Evolutionary conservation across 1,284 basidiomycete species (phyloP).

Genomic region (Puccinia coronata): DNA sequence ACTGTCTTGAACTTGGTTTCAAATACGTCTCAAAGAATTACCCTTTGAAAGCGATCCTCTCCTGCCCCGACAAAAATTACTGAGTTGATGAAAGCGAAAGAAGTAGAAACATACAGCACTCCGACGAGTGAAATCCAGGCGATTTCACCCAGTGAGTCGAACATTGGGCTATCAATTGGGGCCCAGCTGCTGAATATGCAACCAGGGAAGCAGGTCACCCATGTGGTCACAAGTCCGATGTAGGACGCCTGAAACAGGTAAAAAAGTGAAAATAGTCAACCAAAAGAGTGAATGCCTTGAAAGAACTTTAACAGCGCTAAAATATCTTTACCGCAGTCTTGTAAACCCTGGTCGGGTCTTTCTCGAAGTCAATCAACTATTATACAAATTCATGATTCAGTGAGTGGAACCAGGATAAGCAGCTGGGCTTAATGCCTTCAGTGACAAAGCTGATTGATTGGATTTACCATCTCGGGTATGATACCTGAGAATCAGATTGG

Average conservation of each 20-base stretch:
- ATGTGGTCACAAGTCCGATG: constrained; percentile 39
- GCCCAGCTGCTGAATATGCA: constrained; percentile 39
- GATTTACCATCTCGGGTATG: constrained; percentile 47
- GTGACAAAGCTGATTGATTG: not conserved
- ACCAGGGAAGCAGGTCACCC: constrained; percentile 47
- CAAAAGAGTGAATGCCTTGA: not conserved
- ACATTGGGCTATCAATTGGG: constrained; percentile 36
- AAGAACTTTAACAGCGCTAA: not conserved
- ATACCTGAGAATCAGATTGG: constrained; percentile 5
- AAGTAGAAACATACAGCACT: constrained; percentile 35
- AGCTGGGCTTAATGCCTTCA: not conserved
- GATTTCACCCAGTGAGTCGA: constrained; percentile 44
- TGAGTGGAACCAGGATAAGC: not conserved
- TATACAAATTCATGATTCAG: not conserved
- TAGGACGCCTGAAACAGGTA: constrained; percentile 21
- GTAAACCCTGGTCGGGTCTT: constrained; percentile 43
- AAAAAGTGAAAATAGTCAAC: not conserved
- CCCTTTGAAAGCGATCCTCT: constrained; percentile 44
- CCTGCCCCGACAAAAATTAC: constrained; percentile 43
- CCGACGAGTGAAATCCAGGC: constrained; percentile 46
- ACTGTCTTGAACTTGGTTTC: not conserved
- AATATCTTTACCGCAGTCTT: constrained; percentile 17
- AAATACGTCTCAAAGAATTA: not conserved
- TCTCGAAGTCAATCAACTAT: constrained; percentile 50
- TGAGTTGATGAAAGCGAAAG: constrained; percentile 45